These are phyloP conservation scores for Acanthamoeba lenticulata DNA, from an alignment of 208 protist species.

Conservation along the genomic window DNA sequence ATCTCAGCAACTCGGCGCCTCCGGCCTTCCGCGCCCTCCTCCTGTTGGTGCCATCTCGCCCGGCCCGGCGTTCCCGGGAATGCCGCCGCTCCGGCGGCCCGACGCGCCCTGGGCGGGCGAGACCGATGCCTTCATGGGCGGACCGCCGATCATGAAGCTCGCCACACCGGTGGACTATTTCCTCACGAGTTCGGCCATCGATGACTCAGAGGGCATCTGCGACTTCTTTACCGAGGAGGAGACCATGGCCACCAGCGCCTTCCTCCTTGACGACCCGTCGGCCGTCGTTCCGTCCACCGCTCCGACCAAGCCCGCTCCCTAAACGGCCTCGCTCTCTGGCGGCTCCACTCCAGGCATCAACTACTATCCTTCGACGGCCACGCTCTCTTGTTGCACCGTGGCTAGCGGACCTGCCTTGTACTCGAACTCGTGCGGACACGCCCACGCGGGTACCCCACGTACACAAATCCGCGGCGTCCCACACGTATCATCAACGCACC, in stretches of 20 bases:
- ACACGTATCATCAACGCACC: no score
- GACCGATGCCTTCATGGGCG: not conserved
- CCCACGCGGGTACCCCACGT: no score
- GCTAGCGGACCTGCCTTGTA: no score
- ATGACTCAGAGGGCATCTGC: slow-evolving; percentile 23
- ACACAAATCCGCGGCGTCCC: no score
- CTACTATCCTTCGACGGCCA: no score
- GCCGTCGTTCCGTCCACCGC: no score
- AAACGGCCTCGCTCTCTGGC: no score
- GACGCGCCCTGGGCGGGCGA: not conserved
- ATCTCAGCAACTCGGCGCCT: not conserved
- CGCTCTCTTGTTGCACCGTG: no score
- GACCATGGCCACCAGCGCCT: slow-evolving; percentile 1
- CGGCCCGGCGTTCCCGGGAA: not conserved
- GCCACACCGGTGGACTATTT: slow-evolving; percentile 52
- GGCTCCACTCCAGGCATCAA: no score
- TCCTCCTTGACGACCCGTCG: not conserved
- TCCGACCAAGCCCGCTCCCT: no score
- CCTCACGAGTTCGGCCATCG: slow-evolving; percentile 13
- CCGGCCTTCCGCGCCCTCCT: not conserved
- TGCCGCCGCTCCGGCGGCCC: not conserved
- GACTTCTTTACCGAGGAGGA: slow-evolving; percentile 61
- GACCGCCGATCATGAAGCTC: slow-evolving; percentile 28
- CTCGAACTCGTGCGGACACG: no score
- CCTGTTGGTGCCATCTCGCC: not conserved